A percentile compares a stretch with the other conserved stretches of the same genome.
phyloP scores from a whole-genome alignment of 2,329 filamentous ascomycete species.

The Epichloe gansuensis region DNA sequence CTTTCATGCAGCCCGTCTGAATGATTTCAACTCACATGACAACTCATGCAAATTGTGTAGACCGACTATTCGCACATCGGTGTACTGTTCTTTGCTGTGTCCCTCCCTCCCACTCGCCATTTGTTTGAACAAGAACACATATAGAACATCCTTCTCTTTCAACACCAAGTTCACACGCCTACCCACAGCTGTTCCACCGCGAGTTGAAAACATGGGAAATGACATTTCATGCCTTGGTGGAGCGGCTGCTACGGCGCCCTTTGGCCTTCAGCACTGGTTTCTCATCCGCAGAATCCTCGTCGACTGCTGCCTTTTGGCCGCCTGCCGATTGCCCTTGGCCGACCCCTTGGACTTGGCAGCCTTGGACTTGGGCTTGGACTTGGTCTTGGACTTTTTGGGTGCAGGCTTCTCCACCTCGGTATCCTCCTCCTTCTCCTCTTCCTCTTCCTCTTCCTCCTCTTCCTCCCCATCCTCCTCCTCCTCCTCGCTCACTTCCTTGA shows the following conservation, averaged over 20 bases:
- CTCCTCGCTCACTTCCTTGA: slow-evolving; percentile 9
- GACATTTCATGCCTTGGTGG: slow-evolving; percentile 12
- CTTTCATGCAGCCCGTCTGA: too few relatives aligned
- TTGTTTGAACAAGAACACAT: not conserved
- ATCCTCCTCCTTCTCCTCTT: not conserved
- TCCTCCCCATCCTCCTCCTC: slow-evolving; percentile 4
- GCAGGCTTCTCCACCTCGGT: not conserved
- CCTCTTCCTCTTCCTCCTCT: slow-evolving; percentile 9
- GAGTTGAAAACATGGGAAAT: not conserved
- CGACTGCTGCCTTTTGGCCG: slow-evolving; percentile 2
- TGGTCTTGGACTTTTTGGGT: slow-evolving; percentile 6
- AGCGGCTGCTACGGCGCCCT: slow-evolving; percentile 10
- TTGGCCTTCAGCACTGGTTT: slow-evolving; percentile 18
- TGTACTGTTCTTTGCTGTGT: not conserved
- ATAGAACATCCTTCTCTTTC: not conserved
- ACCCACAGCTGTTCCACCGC: not conserved
- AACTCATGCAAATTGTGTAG: too few relatives aligned
- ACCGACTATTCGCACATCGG: too few relatives aligned
- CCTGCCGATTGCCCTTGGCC: slow-evolving; percentile 1
- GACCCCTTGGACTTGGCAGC: not conserved
- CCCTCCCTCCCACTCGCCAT: not conserved
- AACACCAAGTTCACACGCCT: not conserved
- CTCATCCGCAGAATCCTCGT: slow-evolving; percentile 5
- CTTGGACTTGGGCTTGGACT: slow-evolving; percentile 2
- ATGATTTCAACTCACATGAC: too few relatives aligned